Base-by-base conservation (phyloP, 108 stramenopile species). In the Pseudonitzschia pungens region DNA sequence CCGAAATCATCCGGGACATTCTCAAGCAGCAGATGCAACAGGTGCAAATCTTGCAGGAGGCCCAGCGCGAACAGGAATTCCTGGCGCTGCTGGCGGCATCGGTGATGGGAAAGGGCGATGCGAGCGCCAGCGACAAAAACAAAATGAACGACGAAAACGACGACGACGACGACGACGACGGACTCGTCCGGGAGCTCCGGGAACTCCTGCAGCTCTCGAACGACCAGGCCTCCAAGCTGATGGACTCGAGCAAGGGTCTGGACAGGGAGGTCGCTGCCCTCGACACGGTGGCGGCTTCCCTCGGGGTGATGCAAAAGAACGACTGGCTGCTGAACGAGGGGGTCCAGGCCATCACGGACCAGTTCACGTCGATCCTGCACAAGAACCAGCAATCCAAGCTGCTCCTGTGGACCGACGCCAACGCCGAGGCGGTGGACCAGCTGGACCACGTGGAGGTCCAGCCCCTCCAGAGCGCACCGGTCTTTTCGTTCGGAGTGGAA, bases 301-400 rank as follows among this genome's bases (percentile, higher is more conserved):
- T 94, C 31, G 56, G 81, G n/a, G 82, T 89, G 31, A 88, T 94
- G 66, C 63, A 84, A 41, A 77, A 83, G 31, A 90, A 94, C 55
- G 67, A 81, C 40, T 94, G 91, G 89, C 78, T 94, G 11, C 73
- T 90, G 69, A 92, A 92, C 70, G 83, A 87, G 65, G 91, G 93
- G 7, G 89, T 92, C 27, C 83, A 88, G 53, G 67, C 80, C 31
- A 81, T 90, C 31, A 81, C 89, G 2, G 75, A 84, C 65, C 91
- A 90, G 65, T 89, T 94, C 70, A 91, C 84, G 28, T 65, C 74
- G 24, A 91, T 95, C 66, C 70, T 95, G 70, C 90, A 95, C 84
- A 85, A 89, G 51, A 87, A 89, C 51, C 94, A 95, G 77, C 57
- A 91, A 18, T 88, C 86, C 48, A 95, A 95, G 71, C 90, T 95